Percentiles rank a stretch among this genome's conserved stretches.
Evolutionary conservation across 2,329 filamentous ascomycete genomes (phyloP).

Genomic region (Cryphonectria nitschkei): DNA sequence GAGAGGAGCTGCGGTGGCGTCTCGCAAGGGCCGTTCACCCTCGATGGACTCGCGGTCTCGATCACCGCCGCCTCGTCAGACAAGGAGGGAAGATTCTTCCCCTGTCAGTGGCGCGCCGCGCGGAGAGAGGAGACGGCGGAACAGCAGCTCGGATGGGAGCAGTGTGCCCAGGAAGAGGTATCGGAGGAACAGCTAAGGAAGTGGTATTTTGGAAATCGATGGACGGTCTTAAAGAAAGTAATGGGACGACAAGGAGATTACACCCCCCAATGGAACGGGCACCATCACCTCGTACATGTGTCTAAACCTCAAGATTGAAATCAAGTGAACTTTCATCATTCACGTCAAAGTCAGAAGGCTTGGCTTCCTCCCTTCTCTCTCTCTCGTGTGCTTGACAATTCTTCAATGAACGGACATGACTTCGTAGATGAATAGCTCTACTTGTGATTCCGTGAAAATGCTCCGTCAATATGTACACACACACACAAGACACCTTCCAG

Average conservation of each 20-base stretch:
- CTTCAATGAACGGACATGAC: not conserved
- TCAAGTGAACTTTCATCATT: not conserved
- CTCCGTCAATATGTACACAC: not conserved
- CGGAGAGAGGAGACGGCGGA: conserved; percentile 26
- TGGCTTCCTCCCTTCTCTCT: no score
- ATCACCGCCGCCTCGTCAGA: conserved; percentile 22
- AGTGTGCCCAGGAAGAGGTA: conserved; percentile 27
- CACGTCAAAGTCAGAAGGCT: no score
- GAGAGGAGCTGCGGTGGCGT: conserved; percentile 3
- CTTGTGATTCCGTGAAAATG: not conserved
- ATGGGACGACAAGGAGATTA: not conserved
- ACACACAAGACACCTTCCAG: not conserved
- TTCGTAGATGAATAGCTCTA: not conserved
- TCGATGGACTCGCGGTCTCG: conserved; percentile 21
- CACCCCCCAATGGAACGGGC: not conserved
- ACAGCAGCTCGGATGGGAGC: conserved; percentile 28
- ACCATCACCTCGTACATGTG: not conserved
- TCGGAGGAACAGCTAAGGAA: conserved; percentile 21
- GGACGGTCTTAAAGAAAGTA: not conserved
- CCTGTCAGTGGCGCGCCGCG: conserved; percentile 19
- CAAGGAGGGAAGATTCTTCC: conserved; percentile 21
- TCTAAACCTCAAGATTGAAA: not conserved
- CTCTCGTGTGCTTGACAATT: no score
- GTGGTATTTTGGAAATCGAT: not conserved
- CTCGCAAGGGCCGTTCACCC: conserved; percentile 6